Conservation (phyloP, 805 yeast genomes). For the Spathaspora hagerdaliae region DNA sequence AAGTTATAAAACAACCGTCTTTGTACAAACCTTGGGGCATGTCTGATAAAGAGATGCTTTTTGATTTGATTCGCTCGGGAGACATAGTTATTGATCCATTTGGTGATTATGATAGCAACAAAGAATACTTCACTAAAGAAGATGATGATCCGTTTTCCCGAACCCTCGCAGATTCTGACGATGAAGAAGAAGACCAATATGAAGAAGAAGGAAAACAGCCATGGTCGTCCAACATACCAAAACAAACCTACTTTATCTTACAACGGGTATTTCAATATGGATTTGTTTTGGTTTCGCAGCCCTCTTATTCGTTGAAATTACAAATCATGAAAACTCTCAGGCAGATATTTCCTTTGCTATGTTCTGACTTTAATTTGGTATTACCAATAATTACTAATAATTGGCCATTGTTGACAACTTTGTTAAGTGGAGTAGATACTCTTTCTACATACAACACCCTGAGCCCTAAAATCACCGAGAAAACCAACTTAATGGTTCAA, state of each 20-base stretch:
- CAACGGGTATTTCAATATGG: constrained; percentile 66
- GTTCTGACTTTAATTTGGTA: constrained; percentile 25
- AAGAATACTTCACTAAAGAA: constrained; percentile 34
- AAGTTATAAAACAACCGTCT: constrained; percentile 10
- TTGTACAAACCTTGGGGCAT: constrained; percentile 60
- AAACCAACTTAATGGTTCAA: constrained; percentile 19
- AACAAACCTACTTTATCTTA: constrained; percentile 52
- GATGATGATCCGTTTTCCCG: constrained; percentile 35
- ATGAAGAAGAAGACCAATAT: constrained; percentile 19
- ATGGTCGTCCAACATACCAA: constrained; percentile 72
- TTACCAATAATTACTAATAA: constrained; percentile 30
- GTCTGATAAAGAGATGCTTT: constrained; percentile 38
- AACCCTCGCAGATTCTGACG: constrained; percentile 20
- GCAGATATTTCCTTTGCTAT: constrained; percentile 27
- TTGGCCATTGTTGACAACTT: constrained; percentile 28
- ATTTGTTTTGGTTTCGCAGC: constrained; percentile 64
- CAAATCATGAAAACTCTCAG: constrained; percentile 50
- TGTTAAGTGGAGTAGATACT: constrained; percentile 8
- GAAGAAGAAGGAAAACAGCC: constrained; percentile 13
- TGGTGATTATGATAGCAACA: constrained; percentile 28
- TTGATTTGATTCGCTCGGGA: constrained; percentile 37
- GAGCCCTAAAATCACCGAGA: constrained; percentile 3
- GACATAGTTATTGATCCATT: constrained; percentile 18
- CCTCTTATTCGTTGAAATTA: constrained; percentile 51
- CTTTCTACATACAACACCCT: constrained; percentile 8